Conservation (phyloP, 371 early-diverging fungal genomes). For the Rhizomucor pusillus region DNA sequence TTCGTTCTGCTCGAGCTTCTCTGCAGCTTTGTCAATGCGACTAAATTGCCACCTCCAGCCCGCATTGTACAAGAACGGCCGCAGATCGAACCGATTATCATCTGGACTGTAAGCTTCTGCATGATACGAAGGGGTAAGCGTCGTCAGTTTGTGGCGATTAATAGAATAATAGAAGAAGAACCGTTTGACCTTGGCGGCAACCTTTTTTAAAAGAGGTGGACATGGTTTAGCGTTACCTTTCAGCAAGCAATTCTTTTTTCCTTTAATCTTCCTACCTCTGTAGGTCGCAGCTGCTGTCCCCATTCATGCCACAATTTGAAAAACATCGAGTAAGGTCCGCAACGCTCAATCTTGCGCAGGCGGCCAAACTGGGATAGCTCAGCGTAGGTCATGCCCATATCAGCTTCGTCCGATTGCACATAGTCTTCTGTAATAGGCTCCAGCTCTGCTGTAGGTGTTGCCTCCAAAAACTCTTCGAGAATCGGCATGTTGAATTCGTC, state of each 20-base stretch:
- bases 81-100: conserved; percentile 94
- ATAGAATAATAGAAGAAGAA: conserved; percentile 96
- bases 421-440: conserved; percentile 83
- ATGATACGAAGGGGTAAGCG: conserved; percentile 95
- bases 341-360: conserved; percentile 81
- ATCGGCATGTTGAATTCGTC: conserved; percentile 67
- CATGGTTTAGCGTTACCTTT: too few species aligned
- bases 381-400: conserved; percentile 98
- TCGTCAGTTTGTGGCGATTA: conserved; percentile 98
- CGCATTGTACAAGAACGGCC: conserved; percentile 94
- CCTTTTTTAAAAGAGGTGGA: too few species aligned
- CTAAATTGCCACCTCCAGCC: conserved; percentile 91
- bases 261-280: conserved; percentile 59
- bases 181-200: conserved; percentile 89
- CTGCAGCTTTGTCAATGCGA: conserved; percentile 74
- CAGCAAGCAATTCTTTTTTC: too few species aligned
- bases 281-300: conserved; percentile 60
- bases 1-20: conserved; percentile 20
- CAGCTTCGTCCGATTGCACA: conserved; percentile 88
- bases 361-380: conserved; percentile 91
- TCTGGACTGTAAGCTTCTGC: conserved; percentile 95
- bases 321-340: conserved; percentile 95
- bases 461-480: conserved; percentile 78
- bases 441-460: conserved; percentile 93
- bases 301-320: conserved; percentile 77